These are phyloP conservation scores for Hyaloperonospora brassicae DNA, from an alignment of 352 stramenopile genomes.

Conservation along the genomic window DNA sequence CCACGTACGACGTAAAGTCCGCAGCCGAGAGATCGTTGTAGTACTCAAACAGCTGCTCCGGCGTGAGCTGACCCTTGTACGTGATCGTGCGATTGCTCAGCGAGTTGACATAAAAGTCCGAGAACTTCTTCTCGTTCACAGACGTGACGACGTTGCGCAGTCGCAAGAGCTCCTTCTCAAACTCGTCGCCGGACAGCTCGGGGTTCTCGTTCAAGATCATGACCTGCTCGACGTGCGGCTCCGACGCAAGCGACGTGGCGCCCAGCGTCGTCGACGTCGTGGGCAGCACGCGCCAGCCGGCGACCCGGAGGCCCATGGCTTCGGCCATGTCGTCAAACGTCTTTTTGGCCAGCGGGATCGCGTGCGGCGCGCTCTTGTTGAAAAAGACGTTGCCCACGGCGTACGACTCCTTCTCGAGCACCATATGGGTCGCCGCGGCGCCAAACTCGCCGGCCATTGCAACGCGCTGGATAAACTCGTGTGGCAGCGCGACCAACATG, in stretches of 20 bases:
- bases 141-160: slow-evolving; percentile 46
- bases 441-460: slow-evolving; percentile 75
- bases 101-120: slow-evolving; percentile 93
- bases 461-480: slow-evolving; percentile 89
- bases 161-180: slow-evolving; percentile 87
- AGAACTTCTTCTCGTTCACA: slow-evolving; percentile 63
- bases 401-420: slow-evolving; percentile 73
- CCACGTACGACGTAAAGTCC: slow-evolving; percentile 90
- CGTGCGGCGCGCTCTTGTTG: slow-evolving; percentile 52
- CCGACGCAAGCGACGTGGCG: slow-evolving; percentile 87
- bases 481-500: slow-evolving; percentile 94
- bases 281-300: slow-evolving; percentile 91
- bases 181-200: slow-evolving; percentile 57
- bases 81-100: slow-evolving; percentile 92
- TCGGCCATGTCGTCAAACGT: slow-evolving; percentile 78
- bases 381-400: slow-evolving; percentile 90
- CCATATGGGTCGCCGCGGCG: slow-evolving; percentile 21
- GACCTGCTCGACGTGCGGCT: slow-evolving; percentile 93
- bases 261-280: slow-evolving; percentile 91
- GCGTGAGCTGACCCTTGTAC: slow-evolving; percentile 97
- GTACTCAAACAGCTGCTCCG: slow-evolving; percentile 84
- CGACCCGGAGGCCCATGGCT: slow-evolving; percentile 84
- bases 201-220: slow-evolving; percentile 85
- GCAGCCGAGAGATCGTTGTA: slow-evolving; percentile 48
- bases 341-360: slow-evolving; percentile 83